phyloP scores from a whole-genome alignment of 1,139 yeast species.

The Taiozyma sp. region DNA sequence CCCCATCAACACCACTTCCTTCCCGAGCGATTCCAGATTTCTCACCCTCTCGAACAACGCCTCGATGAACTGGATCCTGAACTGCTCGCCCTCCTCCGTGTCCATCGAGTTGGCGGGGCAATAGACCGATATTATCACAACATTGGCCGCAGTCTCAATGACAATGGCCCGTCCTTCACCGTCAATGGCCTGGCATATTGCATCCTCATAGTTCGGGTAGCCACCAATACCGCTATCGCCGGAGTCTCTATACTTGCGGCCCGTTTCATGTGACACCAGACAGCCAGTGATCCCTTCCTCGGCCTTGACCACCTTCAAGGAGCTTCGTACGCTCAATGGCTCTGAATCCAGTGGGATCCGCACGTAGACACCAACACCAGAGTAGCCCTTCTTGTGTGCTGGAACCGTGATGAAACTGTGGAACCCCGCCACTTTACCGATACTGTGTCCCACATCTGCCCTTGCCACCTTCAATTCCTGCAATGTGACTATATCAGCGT shows the following conservation, averaged over 20 bases:
- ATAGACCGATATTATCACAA: constrained; percentile 70
- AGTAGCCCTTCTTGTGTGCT: constrained; percentile 63
- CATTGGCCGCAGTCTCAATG: constrained; percentile 56
- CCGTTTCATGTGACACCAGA: constrained; percentile 30
- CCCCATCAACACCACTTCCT: constrained; percentile 74
- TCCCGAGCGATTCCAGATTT: constrained; percentile 46
- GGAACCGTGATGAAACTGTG: constrained; percentile 70
- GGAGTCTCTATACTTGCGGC: constrained; percentile 3
- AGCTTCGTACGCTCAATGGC: constrained; percentile 28
- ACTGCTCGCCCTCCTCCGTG: constrained; percentile 65
- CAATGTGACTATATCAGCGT: constrained; percentile 74
- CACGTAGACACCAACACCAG: constrained; percentile 88
- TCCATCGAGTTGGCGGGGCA: constrained; percentile 87
- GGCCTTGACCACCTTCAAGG: constrained; percentile 55
- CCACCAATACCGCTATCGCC: constrained; percentile 4
- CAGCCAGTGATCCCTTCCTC: constrained; percentile 91
- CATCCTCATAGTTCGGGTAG: constrained; percentile 22
- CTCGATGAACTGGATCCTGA: constrained; percentile 51
- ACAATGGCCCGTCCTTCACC: constrained; percentile 80
- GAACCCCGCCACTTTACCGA: constrained; percentile 56
- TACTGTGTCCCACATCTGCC: constrained; percentile 37
- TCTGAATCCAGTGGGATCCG: constrained; percentile 42
- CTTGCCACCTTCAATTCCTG: constrained; percentile 79
- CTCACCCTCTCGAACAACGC: constrained; percentile 56
- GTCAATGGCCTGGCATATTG: constrained; percentile 49